A percentile compares a stretch with the other conserved stretches of the same genome.
These are phyloP conservation scores for Ascochyta clinopodiicola DNA, from an alignment of 2,329 filamentous ascomycete genomes.

Conservation along the genomic window DNA sequence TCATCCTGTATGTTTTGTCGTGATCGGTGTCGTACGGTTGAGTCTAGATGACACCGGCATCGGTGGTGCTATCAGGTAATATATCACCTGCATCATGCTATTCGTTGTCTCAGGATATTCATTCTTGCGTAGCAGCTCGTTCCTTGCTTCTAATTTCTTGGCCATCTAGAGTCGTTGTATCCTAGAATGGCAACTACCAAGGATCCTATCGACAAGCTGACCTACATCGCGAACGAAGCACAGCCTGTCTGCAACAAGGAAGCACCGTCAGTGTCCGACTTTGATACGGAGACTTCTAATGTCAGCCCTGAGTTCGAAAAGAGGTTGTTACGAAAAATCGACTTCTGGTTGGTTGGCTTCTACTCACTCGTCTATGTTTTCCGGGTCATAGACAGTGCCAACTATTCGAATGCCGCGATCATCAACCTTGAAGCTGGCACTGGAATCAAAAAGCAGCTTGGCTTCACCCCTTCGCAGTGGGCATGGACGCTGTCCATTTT, in stretches of 20 bases:
- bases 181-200: conserved; percentile 15
- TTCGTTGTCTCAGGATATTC: not conserved
- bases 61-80: not conserved
- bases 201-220: conserved; percentile 20
- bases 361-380: conserved; percentile 43
- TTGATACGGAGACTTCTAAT: not conserved
- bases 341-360: conserved; percentile 38
- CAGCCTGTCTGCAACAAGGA: conserved; percentile 2
- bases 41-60: conserved; percentile 4
- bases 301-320: conserved; percentile 15
- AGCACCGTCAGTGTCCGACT: not conserved
- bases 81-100: not conserved
- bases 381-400: conserved; percentile 39
- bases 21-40: not conserved
- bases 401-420: conserved; percentile 42
- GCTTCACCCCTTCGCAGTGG: conserved; percentile 37
- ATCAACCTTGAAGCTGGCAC: conserved; percentile 43
- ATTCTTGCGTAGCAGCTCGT: not conserved
- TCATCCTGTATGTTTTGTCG: conserved; percentile 23
- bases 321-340: conserved; percentile 33
- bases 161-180: not conserved
- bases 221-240: conserved; percentile 18
- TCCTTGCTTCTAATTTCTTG: not conserved
- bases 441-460: conserved; percentile 43
- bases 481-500: conserved; percentile 43